Base-by-base conservation (phyloP, 2,329 filamentous ascomycete genomes). In the Sporothrix brunneoviolacea region DNA sequence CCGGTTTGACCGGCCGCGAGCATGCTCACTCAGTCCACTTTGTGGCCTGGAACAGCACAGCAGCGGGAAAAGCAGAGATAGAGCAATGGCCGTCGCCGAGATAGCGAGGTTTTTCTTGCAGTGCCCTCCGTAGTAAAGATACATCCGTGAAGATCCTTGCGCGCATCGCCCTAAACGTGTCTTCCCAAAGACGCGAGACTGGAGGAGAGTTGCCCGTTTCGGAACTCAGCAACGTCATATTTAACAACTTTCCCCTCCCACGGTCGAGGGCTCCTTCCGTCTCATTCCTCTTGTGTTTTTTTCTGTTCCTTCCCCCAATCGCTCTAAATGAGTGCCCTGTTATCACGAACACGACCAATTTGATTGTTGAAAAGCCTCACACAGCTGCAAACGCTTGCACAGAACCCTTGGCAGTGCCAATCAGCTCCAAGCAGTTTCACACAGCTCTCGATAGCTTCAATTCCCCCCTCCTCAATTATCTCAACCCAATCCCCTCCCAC, bases 161-260 rank as follows among this genome's bases (percentile, higher is more conserved):
- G n/a, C n/a, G n/a, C n/a, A n/a, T n/a, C n/a, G n/a, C n/a, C n/a
- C n/a, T n/a, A n/a, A n/a, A n/a, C n/a, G n/a, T n/a, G n/a, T n/a
- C n/a, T n/a, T n/a, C n/a, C n/a, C n/a, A n/a, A n/a, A n/a, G n/a
- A n/a, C n/a, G 24, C 10, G 24, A 10, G 24, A 28, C 24, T 28
- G 24, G 6, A 28, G 6, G 24, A 10, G n/a, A 10, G 24, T 10
- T 28, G 24, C 24, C 35, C 35, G 35, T 36, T 36, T 19, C 9
- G 35, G 35, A 18, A 44, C 18, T 41, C 10, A 45, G 37, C 30
- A 47, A 51, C 49, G 49, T 51, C 49, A 51, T 33, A 27, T 40
- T 41, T 24, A 38, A 18, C 4, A 24, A 15, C n/a, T 12, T 16
- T n/a, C 8, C 32, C 22, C 16, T 37, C 19, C 44, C 21, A 4